phyloP scores from a whole-genome alignment of 805 yeast genomes.

The Ogataea dorogensis region DNA sequence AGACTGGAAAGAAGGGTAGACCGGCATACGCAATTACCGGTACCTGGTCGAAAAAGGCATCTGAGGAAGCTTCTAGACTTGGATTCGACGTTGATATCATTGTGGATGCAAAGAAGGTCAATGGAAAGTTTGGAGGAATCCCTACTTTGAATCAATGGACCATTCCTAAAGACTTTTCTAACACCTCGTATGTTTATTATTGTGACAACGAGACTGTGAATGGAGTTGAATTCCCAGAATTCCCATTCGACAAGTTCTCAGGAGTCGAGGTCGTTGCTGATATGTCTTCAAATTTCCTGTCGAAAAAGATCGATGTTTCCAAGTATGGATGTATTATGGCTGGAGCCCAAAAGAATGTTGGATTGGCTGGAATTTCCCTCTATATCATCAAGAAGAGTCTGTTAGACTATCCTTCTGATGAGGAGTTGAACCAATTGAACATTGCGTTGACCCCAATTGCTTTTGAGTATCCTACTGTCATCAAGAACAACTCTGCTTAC shows the following conservation, averaged over 20 bases:
- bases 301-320: conserved; percentile 75
- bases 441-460: conserved; percentile 89
- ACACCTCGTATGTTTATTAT: conserved; percentile 80
- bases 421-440: conserved; percentile 52
- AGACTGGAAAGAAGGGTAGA: conserved; percentile 70
- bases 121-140: conserved; percentile 62
- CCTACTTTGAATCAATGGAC: conserved; percentile 67
- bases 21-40: conserved; percentile 92
- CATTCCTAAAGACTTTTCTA: conserved; percentile 53
- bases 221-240: conserved; percentile 74
- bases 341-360: conserved; percentile 98
- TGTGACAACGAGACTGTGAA: conserved; percentile 98
- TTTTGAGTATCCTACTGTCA: conserved; percentile 81
- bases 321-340: conserved; percentile 90
- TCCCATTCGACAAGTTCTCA: conserved; percentile 55
- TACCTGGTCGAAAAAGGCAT: conserved; percentile 87
- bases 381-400: conserved; percentile 85
- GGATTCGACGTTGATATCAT: conserved; percentile 74
- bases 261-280: conserved; percentile 87
- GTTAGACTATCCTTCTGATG: conserved; percentile 64
- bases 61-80: conserved; percentile 81
- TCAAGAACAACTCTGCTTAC: conserved; percentile 87
- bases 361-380: conserved; percentile 91
- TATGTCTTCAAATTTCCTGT: conserved; percentile 89
- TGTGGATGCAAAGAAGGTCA: conserved; percentile 56